Conservation (phyloP, 169 alveolate species). For the Plasmodium relictum region DNA sequence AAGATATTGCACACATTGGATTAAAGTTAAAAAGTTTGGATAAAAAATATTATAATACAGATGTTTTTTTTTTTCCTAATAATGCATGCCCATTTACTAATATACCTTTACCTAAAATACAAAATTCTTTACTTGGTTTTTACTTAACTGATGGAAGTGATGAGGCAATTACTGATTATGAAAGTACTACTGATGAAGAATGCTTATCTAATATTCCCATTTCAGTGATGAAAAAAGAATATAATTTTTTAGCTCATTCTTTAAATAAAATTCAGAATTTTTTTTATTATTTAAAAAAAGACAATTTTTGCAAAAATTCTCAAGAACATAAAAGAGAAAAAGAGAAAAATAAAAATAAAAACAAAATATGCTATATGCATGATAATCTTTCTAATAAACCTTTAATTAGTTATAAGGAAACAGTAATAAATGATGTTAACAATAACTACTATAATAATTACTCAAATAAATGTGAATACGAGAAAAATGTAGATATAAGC, state of each 20-base stretch:
- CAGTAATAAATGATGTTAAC: not conserved
- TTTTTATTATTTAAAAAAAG: slow-evolving; percentile 15
- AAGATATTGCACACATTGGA: slow-evolving; percentile 84
- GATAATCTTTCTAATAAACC: not conserved
- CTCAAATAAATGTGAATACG: not conserved
- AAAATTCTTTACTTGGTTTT: slow-evolving; percentile 77
- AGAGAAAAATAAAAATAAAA: not conserved
- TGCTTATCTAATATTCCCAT: slow-evolving; percentile 27
- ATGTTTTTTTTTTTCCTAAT: slow-evolving; percentile 75
- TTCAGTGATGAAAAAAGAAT: slow-evolving; percentile 39
- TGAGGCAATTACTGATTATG: slow-evolving; percentile 84
- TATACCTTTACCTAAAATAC: slow-evolving; percentile 80
- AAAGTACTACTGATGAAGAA: slow-evolving; percentile 54
- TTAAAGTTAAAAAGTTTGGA: slow-evolving; percentile 26
- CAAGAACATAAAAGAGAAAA: not conserved
- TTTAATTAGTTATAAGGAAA: slow-evolving; percentile 4
- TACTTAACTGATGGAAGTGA: slow-evolving; percentile 88
- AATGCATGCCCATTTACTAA: slow-evolving; percentile 79
- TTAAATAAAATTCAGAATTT: slow-evolving; percentile 11
- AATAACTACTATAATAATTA: not conserved
- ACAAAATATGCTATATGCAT: not conserved
- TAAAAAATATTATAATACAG: slow-evolving; percentile 62
- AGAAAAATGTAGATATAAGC: not conserved
- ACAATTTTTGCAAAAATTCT: slow-evolving; percentile 2
- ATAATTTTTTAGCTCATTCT: slow-evolving; percentile 27